Conservation (phyloP, 768 basidiomycete genomes). For the Ephemerocybe angulata region DNA sequence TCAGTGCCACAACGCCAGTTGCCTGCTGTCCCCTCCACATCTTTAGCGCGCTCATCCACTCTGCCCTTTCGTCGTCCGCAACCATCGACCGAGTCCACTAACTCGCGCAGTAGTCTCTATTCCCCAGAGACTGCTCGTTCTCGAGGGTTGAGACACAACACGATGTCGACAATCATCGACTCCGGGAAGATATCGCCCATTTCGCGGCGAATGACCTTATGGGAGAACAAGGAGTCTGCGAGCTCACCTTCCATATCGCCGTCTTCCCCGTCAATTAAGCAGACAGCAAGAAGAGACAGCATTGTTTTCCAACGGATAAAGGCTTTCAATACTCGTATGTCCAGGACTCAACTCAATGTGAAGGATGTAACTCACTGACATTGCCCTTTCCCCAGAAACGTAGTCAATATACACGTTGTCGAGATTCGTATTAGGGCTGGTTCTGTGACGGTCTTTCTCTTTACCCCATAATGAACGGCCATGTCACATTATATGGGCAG, state of each 20-base stretch:
- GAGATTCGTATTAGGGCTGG: too few species aligned
- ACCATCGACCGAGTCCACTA: background rate
- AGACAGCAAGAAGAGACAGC: background rate
- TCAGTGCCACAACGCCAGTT: background rate
- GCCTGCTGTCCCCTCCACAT: background rate
- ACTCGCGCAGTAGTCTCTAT: background rate
- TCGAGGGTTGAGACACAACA: background rate
- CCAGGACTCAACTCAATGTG: background rate
- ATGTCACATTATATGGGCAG: too few species aligned
- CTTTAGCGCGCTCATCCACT: background rate
- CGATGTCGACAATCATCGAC: background rate
- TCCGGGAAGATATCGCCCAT: background rate
- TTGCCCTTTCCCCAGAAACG: too few species aligned
- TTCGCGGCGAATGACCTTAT: background rate
- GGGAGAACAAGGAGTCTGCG: background rate
- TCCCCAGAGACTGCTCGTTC: background rate
- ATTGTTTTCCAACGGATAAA: background rate
- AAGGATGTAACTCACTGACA: too few species aligned
- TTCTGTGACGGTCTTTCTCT: too few species aligned
- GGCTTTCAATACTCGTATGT: background rate
- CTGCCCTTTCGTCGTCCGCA: background rate
- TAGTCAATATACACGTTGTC: too few species aligned
- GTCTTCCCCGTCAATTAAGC: background rate
- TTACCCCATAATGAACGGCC: too few species aligned
- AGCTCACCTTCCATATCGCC: background rate